Conservation (phyloP, 2,329 filamentous ascomycete genomes). For the Aquanectria penicillioides region DNA sequence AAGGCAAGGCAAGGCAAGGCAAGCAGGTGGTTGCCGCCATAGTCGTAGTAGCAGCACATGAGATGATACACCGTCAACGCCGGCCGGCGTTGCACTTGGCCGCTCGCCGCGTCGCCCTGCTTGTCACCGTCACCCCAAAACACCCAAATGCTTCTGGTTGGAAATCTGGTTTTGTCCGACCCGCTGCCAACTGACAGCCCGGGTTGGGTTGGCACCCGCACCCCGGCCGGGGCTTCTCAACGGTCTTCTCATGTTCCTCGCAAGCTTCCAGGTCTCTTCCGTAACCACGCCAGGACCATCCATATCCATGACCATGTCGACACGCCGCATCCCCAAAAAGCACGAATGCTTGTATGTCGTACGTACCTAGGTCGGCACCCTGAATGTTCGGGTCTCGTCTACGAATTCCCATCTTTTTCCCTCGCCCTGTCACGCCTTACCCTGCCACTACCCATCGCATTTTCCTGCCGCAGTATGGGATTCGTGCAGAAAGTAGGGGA, state of each 20-base stretch:
- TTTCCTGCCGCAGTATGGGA: background rate
- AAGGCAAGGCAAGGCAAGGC: no score
- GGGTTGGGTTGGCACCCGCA: background rate
- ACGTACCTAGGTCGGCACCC: background rate
- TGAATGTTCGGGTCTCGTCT: background rate
- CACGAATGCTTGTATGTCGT: conserved; percentile 6
- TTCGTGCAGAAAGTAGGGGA: conserved; percentile 4
- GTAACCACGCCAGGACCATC: background rate
- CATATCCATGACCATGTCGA: background rate
- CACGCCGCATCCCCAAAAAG: conserved; percentile 3
- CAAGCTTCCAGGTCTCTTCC: conserved; percentile 3
- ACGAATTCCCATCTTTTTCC: background rate
- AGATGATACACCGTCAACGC: conserved; percentile 14
- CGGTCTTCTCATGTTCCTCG: conserved; percentile 1
- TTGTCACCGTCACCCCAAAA: background rate
- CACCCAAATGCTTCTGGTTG: background rate
- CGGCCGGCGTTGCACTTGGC: conserved; percentile 1
- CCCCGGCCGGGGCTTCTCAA: background rate
- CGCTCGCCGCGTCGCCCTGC: no score
- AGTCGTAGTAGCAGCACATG: background rate
- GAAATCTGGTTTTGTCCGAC: conserved; percentile 1
- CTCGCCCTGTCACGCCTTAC: background rate
- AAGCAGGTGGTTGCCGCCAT: background rate
- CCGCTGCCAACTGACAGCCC: background rate
- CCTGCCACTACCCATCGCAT: background rate